Conservation (phyloP, 2,329 filamentous ascomycete species). For the Nemania sp. region DNA sequence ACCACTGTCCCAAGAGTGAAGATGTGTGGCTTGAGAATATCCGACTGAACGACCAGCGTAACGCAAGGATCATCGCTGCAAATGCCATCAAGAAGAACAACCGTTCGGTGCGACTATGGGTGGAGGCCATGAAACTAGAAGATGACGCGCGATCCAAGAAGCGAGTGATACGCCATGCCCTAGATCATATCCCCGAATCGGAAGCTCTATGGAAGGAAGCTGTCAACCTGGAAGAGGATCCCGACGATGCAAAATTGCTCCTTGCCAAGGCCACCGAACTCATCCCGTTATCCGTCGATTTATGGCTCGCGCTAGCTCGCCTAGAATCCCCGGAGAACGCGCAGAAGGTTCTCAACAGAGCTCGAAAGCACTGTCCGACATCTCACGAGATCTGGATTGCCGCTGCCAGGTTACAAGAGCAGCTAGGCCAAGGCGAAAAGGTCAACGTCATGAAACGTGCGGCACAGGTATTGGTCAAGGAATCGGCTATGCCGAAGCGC, state of each 20-base stretch:
- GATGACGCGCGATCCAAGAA: constrained; percentile 86
- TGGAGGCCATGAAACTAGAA: constrained; percentile 94
- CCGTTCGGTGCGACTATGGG: constrained; percentile 89
- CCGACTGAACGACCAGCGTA: constrained; percentile 88
- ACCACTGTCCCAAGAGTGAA: constrained; percentile 92
- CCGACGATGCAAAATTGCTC: constrained; percentile 86
- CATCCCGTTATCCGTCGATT: constrained; percentile 90
- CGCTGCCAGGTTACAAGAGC: constrained; percentile 89
- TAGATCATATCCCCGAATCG: constrained; percentile 93
- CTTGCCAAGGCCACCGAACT: constrained; percentile 96
- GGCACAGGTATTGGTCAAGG: constrained; percentile 86
- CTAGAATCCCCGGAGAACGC: constrained; percentile 92
- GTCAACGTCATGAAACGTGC: constrained; percentile 96
- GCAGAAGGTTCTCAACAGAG: constrained; percentile 93
- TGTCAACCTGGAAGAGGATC: constrained; percentile 93
- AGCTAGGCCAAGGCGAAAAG: constrained; percentile 80
- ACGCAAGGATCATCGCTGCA: constrained; percentile 94
- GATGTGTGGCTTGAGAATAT: constrained; percentile 98
- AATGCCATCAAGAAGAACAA: constrained; percentile 93
- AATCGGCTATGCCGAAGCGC: constrained; percentile 95
- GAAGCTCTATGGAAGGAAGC: constrained; percentile 98
- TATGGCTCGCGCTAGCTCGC: constrained; percentile 94
- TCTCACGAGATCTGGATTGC: constrained; percentile 98
- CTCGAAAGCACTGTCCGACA: constrained; percentile 91
- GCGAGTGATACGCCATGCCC: constrained; percentile 88